A percentile compares a stretch with the other conserved stretches of the same genome.
Evolutionary conservation across 2,329 filamentous ascomycete genomes (phyloP).

Genomic region (Colletotrichum salicis): DNA sequence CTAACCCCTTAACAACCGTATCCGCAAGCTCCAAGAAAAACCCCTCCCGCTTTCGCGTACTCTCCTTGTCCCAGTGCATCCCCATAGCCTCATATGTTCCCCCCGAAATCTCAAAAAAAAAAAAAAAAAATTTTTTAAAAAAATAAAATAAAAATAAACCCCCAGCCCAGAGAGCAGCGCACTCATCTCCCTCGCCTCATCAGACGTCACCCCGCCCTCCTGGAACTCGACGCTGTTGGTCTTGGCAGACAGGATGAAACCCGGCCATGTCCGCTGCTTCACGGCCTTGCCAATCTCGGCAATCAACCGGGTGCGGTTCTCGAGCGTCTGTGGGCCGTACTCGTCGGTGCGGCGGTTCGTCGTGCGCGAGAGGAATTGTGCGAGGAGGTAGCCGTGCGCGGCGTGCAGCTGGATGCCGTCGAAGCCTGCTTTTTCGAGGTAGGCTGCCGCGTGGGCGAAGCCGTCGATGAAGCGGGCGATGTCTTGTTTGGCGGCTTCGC

Average conservation of each 20-base stretch:
- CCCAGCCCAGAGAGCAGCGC: slow-evolving; percentile 56
- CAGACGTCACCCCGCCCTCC: slow-evolving; percentile 60
- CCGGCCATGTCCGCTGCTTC: slow-evolving; percentile 42
- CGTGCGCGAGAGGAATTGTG: slow-evolving; percentile 61
- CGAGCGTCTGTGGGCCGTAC: slow-evolving; percentile 55
- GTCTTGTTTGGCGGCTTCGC: slow-evolving; percentile 63
- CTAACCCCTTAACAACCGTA: slow-evolving; percentile 53
- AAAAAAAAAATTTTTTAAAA: slow-evolving; percentile 72
- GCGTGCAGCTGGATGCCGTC: slow-evolving; percentile 63
- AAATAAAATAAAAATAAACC: too few relatives aligned
- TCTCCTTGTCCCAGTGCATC: slow-evolving; percentile 62
- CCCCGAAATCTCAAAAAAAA: slow-evolving; percentile 69
- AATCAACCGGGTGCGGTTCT: slow-evolving; percentile 57
- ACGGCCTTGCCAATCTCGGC: slow-evolving; percentile 52
- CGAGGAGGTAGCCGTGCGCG: slow-evolving; percentile 65
- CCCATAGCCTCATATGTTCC: slow-evolving; percentile 68
- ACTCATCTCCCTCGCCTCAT: slow-evolving; percentile 61
- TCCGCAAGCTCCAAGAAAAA: slow-evolving; percentile 72
- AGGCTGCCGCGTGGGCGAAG: slow-evolving; percentile 71
- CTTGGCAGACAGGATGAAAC: slow-evolving; percentile 64
- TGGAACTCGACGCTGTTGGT: slow-evolving; percentile 68
- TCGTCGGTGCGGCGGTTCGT: slow-evolving; percentile 63
- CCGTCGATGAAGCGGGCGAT: slow-evolving; percentile 67
- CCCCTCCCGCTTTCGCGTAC: slow-evolving; percentile 64
- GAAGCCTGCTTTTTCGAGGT: slow-evolving; percentile 70